These are phyloP conservation scores for Mycena maculata DNA, from an alignment of 768 basidiomycete genomes.

Conservation along the genomic window DNA sequence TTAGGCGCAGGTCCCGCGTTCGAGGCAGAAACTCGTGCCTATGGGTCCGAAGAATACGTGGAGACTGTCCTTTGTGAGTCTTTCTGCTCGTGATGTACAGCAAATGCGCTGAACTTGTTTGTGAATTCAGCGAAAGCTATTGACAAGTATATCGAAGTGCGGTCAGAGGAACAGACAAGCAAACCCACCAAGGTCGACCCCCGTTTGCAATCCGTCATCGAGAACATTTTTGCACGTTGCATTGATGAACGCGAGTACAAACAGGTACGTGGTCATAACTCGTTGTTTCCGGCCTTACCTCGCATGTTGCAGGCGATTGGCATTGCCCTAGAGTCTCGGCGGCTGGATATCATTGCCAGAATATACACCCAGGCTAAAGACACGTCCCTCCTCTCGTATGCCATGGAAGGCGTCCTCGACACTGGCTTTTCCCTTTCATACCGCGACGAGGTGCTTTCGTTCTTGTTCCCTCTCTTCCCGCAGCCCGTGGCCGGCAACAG, in stretches of 20 bases:
- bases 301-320: constrained; percentile 79
- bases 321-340: constrained; percentile 91
- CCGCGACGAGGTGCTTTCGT: constrained; percentile 83
- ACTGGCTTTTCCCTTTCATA: constrained; percentile 89
- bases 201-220: constrained; percentile 85
- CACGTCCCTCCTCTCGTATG: constrained; percentile 84
- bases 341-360: constrained; percentile 85
- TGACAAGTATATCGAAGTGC: constrained; percentile 87
- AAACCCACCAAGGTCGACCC: constrained; percentile 78
- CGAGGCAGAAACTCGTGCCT: constrained; percentile 72
- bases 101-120: constrained; percentile 16
- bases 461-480: constrained; percentile 89
- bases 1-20: constrained; percentile 91
- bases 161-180: constrained; percentile 64
- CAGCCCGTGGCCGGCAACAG: constrained; percentile 75
- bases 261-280: constrained; percentile 64
- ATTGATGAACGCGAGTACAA: constrained; percentile 91
- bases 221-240: constrained; percentile 88
- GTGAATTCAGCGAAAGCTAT: constrained; percentile 85
- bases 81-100: constrained; percentile 5
- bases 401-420: constrained; percentile 92
- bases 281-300: constrained; percentile 29
- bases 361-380: constrained; percentile 83
- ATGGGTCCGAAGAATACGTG: constrained; percentile 85
- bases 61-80: constrained; percentile 94